A percentile compares a stretch with the other conserved stretches of the same genome.
phyloP scores from a whole-genome alignment of 495 filamentous ascomycete species.

The Lasiosphaeria ovina region DNA sequence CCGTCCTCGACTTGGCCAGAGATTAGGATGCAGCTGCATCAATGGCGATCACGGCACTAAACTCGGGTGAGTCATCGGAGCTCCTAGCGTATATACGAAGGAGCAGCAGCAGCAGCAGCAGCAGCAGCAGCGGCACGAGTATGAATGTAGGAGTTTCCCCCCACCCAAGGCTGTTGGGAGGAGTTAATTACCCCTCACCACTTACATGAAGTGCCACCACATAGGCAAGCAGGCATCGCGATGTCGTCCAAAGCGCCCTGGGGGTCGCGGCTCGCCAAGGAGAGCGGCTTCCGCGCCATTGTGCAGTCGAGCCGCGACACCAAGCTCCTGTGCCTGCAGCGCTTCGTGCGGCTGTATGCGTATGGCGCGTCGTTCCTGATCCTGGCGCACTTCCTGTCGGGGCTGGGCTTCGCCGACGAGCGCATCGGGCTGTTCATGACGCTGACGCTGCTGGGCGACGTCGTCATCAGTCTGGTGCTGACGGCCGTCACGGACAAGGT shows the following conservation, averaged over 20 bases:
- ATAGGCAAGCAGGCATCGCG: too few relatives aligned
- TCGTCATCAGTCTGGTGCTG: slow-evolving; percentile 69
- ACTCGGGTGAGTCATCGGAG: too few relatives aligned
- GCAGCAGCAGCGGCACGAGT: too few relatives aligned
- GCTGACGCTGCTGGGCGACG: slow-evolving; percentile 77
- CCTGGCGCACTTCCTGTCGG: slow-evolving; percentile 65
- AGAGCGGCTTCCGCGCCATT: slow-evolving; percentile 45
- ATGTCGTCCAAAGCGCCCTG: neutral
- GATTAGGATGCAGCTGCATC: too few relatives aligned
- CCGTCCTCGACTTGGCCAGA: too few relatives aligned
- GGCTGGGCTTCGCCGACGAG: slow-evolving; percentile 63
- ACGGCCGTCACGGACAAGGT: slow-evolving; percentile 73
- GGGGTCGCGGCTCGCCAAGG: slow-evolving; percentile 7
- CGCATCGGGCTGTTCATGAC: slow-evolving; percentile 88
- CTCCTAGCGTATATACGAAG: too few relatives aligned
- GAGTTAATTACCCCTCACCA: too few relatives aligned
- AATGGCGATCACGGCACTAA: too few relatives aligned
- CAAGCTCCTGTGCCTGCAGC: slow-evolving; percentile 70
- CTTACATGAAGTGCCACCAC: too few relatives aligned
- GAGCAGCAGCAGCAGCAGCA: too few relatives aligned
- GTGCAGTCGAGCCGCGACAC: slow-evolving; percentile 53
- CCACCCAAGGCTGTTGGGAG: too few relatives aligned
- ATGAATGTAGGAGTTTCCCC: too few relatives aligned
- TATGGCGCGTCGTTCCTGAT: slow-evolving; percentile 76
- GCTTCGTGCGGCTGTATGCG: slow-evolving; percentile 78